Conservation (phyloP, 108 stramenopile genomes). For the Fragilaria crotonensis region DNA sequence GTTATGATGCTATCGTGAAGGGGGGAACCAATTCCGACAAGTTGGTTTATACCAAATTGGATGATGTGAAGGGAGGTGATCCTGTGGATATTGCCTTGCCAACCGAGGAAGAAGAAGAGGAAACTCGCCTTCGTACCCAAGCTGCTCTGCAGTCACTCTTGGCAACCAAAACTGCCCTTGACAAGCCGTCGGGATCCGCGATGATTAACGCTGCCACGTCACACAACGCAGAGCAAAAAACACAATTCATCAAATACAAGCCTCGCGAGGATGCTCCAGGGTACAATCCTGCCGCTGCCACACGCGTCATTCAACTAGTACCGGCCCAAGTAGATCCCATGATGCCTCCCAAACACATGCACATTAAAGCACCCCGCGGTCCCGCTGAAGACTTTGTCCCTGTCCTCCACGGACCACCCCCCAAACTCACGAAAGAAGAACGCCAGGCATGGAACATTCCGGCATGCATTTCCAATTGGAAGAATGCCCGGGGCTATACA, state of each 20-base stretch:
- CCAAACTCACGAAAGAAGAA: slow-evolving; percentile 81
- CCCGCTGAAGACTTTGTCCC: slow-evolving; percentile 91
- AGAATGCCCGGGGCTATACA: slow-evolving; percentile 95
- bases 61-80: slow-evolving; percentile 73
- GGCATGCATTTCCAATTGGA: slow-evolving; percentile 98
- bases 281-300: slow-evolving; percentile 83
- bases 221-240: slow-evolving; percentile 67
- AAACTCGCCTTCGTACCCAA: slow-evolving; percentile 81
- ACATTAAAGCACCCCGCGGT: slow-evolving; percentile 92
- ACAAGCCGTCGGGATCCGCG: slow-evolving; percentile 80
- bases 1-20: slow-evolving; percentile 95
- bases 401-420: slow-evolving; percentile 76
- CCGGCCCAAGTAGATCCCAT: slow-evolving; percentile 97
- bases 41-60: slow-evolving; percentile 77
- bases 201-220: slow-evolving; percentile 69
- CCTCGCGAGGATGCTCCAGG: slow-evolving; percentile 96
- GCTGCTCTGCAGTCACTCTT: slow-evolving; percentile 80
- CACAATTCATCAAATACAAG: slow-evolving; percentile 95
- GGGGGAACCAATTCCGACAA: slow-evolving; percentile 86
- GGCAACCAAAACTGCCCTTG: slow-evolving; percentile 65
- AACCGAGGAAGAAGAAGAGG: slow-evolving; percentile 76
- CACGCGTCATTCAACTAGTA: slow-evolving; percentile 97
- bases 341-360: slow-evolving; percentile 98
- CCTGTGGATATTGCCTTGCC: slow-evolving; percentile 88
- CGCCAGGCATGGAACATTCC: slow-evolving; percentile 97